Evolutionary conservation across 2,329 filamentous ascomycete species (phyloP).

Genomic region (Lecanicillium sp.): DNA sequence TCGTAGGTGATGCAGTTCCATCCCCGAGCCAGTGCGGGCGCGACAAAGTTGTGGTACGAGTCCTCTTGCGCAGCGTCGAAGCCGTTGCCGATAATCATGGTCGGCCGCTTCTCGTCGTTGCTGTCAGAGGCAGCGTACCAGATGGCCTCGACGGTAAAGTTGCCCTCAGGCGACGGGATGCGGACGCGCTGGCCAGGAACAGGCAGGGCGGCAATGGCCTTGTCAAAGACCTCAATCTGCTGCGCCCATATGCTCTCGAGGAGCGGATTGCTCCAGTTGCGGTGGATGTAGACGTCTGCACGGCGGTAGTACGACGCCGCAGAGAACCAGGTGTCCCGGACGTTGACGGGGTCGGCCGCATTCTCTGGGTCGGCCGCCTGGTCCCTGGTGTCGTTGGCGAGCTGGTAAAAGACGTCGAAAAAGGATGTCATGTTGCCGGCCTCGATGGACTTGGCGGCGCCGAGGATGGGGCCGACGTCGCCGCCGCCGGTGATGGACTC

Average conservation of each 20-base stretch:
- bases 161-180: conserved; percentile 15
- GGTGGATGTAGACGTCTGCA: conserved; percentile 29
- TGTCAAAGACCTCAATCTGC: conserved; percentile 26
- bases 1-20: conserved; percentile 38
- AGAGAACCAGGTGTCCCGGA: conserved; percentile 18
- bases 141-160: conserved; percentile 20
- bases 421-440: conserved; percentile 10
- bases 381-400: conserved; percentile 9
- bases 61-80: conserved; percentile 33
- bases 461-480: conserved; percentile 7
- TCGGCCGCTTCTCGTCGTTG: conserved; percentile 16
- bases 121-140: conserved; percentile 14
- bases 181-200: conserved; percentile 14
- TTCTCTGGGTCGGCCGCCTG: conserved; percentile 5
- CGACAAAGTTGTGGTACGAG: conserved; percentile 22
- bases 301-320: conserved; percentile 29
- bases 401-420: conserved; percentile 7
- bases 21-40: conserved; percentile 24
- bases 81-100: conserved; percentile 27
- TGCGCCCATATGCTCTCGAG: conserved; percentile 25
- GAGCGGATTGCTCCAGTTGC: conserved; percentile 26
- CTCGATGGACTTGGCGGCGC: conserved; percentile 10
- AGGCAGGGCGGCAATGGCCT: conserved; percentile 23
- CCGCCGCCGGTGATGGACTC: conserved; percentile 3
- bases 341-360: conserved; percentile 5